Conservation (phyloP, 116 monocot species). For the Posidonia oceanica region DNA sequence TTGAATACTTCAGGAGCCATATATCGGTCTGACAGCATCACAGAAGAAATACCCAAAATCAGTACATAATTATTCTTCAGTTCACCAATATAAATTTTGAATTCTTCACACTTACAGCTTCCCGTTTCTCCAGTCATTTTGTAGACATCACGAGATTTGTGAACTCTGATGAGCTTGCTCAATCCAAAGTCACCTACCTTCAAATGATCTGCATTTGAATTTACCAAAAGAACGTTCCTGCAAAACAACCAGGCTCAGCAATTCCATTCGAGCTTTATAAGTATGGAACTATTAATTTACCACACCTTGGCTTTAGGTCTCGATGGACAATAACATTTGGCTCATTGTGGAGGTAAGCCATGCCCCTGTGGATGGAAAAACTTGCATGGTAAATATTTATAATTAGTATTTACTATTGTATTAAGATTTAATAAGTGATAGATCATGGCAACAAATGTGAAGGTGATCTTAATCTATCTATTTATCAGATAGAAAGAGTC, state of each 20-base stretch:
- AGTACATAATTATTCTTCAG: neutral
- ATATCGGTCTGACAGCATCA: slow-evolving; percentile 60
- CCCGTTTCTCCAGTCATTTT: slow-evolving; percentile 99
- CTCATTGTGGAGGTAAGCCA: slow-evolving; percentile 99
- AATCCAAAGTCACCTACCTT: slow-evolving; percentile 98
- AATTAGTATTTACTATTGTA: too few species aligned
- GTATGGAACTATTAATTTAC: neutral
- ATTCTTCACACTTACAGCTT: slow-evolving; percentile 64
- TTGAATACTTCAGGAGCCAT: slow-evolving; percentile 99
- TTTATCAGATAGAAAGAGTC: too few species aligned
- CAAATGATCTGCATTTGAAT: slow-evolving; percentile 85
- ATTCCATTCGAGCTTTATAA: neutral
- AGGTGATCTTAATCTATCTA: too few species aligned
- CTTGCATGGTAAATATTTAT: too few species aligned
- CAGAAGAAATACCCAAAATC: slow-evolving; percentile 1
- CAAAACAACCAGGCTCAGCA: slow-evolving; percentile 1
- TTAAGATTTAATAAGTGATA: too few species aligned
- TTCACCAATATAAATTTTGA: neutral
- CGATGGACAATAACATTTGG: slow-evolving; percentile 96
- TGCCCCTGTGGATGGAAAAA: slow-evolving; percentile 39
- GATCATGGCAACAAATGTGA: too few species aligned
- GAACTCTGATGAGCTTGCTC: slow-evolving; percentile 88
- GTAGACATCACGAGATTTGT: slow-evolving; percentile 84
- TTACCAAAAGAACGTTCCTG: slow-evolving; percentile 97
- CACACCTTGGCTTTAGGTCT: slow-evolving; percentile 91